These are phyloP conservation scores for Athelia psychrophila DNA, from an alignment of 1,284 basidiomycete genomes.

Conservation along the genomic window DNA sequence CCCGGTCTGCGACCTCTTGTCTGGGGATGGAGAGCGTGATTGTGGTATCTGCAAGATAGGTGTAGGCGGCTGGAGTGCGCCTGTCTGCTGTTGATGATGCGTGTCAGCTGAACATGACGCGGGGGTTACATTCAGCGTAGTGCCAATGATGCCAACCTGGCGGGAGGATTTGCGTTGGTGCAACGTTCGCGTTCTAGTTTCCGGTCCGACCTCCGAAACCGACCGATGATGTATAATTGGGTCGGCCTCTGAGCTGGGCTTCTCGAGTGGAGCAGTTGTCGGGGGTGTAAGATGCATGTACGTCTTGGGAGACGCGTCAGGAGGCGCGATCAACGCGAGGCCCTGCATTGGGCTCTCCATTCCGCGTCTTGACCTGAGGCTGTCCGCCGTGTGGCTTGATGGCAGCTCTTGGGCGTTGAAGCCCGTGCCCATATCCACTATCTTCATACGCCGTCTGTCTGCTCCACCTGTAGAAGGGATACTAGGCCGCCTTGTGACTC, in stretches of 20 bases:
- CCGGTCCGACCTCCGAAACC: conserved; percentile 4
- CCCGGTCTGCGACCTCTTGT: conserved; percentile 9
- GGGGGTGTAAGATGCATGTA: conserved; percentile 52
- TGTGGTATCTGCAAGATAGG: conserved; percentile 54
- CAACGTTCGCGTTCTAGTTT: conserved; percentile 1
- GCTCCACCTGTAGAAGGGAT: conserved; percentile 50
- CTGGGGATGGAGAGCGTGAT: conserved; percentile 45
- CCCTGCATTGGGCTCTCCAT: conserved; percentile 44
- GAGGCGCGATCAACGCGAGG: conserved; percentile 64
- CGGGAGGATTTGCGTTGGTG: conserved; percentile 40
- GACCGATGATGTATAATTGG: not conserved
- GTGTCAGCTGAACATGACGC: conserved; percentile 20
- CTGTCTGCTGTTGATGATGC: conserved; percentile 15
- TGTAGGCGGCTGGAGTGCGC: conserved; percentile 21
- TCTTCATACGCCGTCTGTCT: conserved; percentile 63
- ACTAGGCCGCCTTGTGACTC: not conserved
- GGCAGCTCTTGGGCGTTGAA: conserved; percentile 18
- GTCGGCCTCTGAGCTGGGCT: conserved; percentile 6
- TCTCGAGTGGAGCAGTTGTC: conserved; percentile 37
- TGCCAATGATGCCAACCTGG: conserved; percentile 58
- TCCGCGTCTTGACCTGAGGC: conserved; percentile 41
- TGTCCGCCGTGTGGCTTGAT: conserved; percentile 22
- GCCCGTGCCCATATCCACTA: conserved; percentile 54
- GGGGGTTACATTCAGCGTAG: too few relatives aligned
- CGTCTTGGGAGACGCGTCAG: conserved; percentile 55